A percentile compares a stretch with the other conserved stretches of the same genome.
Conservation (phyloP, 148 eudicot genomes). For the Cornus kousa region DNA sequence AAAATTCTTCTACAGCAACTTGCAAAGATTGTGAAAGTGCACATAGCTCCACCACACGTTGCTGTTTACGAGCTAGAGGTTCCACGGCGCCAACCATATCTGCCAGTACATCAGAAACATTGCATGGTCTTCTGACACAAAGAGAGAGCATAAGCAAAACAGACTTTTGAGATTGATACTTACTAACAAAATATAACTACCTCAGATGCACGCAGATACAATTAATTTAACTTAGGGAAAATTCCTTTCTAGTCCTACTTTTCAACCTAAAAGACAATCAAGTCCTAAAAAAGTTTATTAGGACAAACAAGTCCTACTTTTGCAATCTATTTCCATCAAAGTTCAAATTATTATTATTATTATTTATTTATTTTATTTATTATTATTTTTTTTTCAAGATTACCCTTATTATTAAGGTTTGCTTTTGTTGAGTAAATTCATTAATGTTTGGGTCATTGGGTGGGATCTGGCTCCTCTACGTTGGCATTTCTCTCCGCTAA, state of each 20-base stretch:
- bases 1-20: constrained; percentile 83
- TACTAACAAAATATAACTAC: background rate
- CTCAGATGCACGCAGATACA: background rate
- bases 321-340: no score
- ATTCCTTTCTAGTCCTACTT: background rate
- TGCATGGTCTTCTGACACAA: constrained; percentile 76
- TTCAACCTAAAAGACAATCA: no score
- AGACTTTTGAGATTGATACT: background rate
- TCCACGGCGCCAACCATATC: constrained; percentile 83
- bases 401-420: no score
- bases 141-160: constrained; percentile 31
- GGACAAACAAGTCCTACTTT: no score
- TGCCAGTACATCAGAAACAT: constrained; percentile 70
- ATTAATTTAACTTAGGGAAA: background rate
- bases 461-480: no score
- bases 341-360: no score
- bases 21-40: constrained; percentile 45
- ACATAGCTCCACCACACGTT: constrained; percentile 53
- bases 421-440: no score
- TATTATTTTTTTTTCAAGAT: no score
- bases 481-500: no score
- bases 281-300: no score
- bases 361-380: no score
- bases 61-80: constrained; percentile 83
- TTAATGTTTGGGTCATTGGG: no score